phyloP scores from a whole-genome alignment of 129 eudicot genomes.

The Ambrosia trifida region DNA sequence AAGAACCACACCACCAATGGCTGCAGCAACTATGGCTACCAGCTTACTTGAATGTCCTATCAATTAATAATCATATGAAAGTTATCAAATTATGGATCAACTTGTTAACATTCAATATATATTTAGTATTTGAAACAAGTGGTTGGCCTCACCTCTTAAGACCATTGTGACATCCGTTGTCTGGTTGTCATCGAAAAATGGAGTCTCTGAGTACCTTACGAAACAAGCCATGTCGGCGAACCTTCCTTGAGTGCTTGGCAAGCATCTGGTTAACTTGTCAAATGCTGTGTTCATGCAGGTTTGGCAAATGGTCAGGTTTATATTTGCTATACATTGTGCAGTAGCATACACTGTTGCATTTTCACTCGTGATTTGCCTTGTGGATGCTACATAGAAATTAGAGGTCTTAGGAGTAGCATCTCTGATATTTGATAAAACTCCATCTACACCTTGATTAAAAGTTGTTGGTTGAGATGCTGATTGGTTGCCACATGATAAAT shows the following conservation, averaged over 20 bases:
- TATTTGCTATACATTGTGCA: constrained; percentile 50
- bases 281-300: constrained; percentile 55
- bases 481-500: constrained; percentile 46
- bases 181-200: constrained; percentile 38
- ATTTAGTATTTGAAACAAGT: neutral
- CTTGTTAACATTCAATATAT: neutral
- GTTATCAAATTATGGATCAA: too few species aligned
- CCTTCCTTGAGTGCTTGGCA: constrained; percentile 53
- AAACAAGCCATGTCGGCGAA: constrained; percentile 61
- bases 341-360: constrained; percentile 43
- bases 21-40: constrained; percentile 50
- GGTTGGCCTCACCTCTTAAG: constrained; percentile 43
- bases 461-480: constrained; percentile 45
- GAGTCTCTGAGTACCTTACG: constrained; percentile 46
- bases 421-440: constrained; percentile 40
- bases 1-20: constrained; percentile 37
- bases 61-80: neutral
- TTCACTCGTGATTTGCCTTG: constrained; percentile 30
- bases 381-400: constrained; percentile 51
- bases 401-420: constrained; percentile 54
- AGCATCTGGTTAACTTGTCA: constrained; percentile 40
- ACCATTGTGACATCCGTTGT: constrained; percentile 44
- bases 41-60: constrained; percentile 48
- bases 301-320: constrained; percentile 33
- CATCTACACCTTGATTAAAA: constrained; percentile 32